Evolutionary conservation across 352 stramenopile genomes (phyloP).

Genomic region (Phytophthora pseudosyringae): DNA sequence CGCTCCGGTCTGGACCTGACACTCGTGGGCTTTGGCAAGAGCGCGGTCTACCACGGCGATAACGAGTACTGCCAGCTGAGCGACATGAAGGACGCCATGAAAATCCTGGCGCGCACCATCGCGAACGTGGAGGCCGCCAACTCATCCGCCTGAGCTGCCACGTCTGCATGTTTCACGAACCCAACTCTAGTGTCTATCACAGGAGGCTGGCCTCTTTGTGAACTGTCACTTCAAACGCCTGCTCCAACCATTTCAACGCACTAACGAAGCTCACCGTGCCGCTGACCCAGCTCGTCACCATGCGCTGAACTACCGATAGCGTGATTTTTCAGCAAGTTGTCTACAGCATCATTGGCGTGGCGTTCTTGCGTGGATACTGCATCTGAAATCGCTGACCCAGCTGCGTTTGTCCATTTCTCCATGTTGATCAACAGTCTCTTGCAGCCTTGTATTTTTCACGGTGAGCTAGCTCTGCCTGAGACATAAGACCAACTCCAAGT

Average conservation of each 20-base stretch:
- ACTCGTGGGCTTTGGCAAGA: conserved; percentile 82
- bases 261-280: conserved; percentile 48
- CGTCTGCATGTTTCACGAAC: too few species aligned
- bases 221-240: too few species aligned
- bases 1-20: conserved; percentile 77
- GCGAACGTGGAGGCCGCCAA: conserved; percentile 62
- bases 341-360: conserved; percentile 48
- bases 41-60: conserved; percentile 91
- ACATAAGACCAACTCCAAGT: conserved; percentile 46
- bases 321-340: conserved; percentile 61
- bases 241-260: too few species aligned
- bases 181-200: too few species aligned
- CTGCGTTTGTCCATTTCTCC: conserved; percentile 56
- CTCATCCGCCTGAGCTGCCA: too few species aligned
- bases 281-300: conserved; percentile 29
- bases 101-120: conserved; percentile 88
- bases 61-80: conserved; percentile 92
- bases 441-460: conserved; percentile 46
- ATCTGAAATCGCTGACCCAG: conserved; percentile 50
- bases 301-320: conserved; percentile 45
- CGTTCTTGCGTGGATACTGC: conserved; percentile 46
- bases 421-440: conserved; percentile 55
- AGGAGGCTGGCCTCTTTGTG: too few species aligned
- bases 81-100: conserved; percentile 87
- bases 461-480: conserved; percentile 48